A percentile compares a stretch with the other conserved stretches of the same genome.
phyloP scores from a whole-genome alignment of 139 green algal species.

The Chlamydomonas asymmetrica region DNA sequence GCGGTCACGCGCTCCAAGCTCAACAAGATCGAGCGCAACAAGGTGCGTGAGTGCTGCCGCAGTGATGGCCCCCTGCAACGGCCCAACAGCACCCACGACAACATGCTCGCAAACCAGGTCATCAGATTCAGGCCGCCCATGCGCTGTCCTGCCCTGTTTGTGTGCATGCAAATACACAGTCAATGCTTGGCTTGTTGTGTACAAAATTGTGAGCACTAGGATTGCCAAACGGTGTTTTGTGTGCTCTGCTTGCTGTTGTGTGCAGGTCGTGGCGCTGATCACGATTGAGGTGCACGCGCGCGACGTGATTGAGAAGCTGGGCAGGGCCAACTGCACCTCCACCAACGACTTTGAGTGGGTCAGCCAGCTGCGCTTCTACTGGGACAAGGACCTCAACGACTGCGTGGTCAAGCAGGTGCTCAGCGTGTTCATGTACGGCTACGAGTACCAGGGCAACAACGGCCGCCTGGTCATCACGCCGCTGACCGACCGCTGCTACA shows the following conservation, averaged over 20 bases:
- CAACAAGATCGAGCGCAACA: conserved; percentile 82
- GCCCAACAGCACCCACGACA: neutral
- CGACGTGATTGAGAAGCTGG: conserved; percentile 85
- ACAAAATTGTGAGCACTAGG: neutral
- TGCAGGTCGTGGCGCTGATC: conserved; percentile 65
- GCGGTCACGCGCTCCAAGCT: conserved; percentile 77
- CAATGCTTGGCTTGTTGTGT: neutral
- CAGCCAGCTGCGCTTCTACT: conserved; percentile 84
- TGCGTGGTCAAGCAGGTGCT: conserved; percentile 83
- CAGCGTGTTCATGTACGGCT: conserved; percentile 77
- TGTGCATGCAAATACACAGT: too few species aligned
- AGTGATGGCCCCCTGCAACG: neutral
- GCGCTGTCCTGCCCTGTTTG: too few species aligned
- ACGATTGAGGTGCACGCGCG: conserved; percentile 84
- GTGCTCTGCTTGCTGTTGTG: neutral
- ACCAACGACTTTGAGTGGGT: conserved; percentile 79
- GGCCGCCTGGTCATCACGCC: conserved; percentile 69
- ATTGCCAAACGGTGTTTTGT: too few species aligned
- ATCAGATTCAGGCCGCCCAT: too few species aligned
- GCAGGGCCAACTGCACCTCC: conserved; percentile 58
- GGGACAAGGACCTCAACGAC: conserved; percentile 78
- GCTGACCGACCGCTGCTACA: conserved; percentile 79
- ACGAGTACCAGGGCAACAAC: conserved; percentile 80
- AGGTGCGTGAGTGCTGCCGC: conserved; percentile 43
- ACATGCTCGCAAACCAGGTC: too few species aligned